Conservation (phyloP, 192 early-diverging fungal species). For the Entomortierella lignicola region DNA sequence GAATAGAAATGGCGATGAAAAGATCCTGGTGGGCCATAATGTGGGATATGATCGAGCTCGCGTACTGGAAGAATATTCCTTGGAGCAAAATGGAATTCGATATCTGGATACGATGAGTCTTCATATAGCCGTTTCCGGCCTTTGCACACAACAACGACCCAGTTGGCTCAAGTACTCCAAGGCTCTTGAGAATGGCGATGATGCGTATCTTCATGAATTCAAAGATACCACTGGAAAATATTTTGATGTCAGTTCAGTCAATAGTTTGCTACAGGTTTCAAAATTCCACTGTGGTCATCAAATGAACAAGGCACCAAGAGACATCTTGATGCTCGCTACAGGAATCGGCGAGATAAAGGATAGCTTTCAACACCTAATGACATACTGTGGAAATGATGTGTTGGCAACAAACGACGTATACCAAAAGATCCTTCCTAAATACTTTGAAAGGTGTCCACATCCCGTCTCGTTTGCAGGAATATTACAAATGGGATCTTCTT, state of each 20-base stretch:
- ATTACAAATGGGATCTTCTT: slow-evolving; percentile 87
- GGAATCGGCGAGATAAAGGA: slow-evolving; percentile 37
- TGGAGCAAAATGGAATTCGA: slow-evolving; percentile 63
- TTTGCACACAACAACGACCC: slow-evolving; percentile 90
- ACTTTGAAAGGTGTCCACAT: slow-evolving; percentile 87
- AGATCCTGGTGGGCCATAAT: slow-evolving; percentile 86
- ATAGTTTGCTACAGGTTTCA: slow-evolving; percentile 82
- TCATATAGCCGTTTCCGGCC: slow-evolving; percentile 88
- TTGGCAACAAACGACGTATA: slow-evolving; percentile 80
- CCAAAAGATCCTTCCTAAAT: slow-evolving; percentile 74
- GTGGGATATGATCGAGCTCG: slow-evolving; percentile 92
- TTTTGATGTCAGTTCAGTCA: slow-evolving; percentile 75
- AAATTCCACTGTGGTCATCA: slow-evolving; percentile 78
- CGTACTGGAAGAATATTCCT: slow-evolving; percentile 85
- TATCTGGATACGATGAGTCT: slow-evolving; percentile 96
- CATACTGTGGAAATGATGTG: slow-evolving; percentile 94
- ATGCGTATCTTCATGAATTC: slow-evolving; percentile 47
- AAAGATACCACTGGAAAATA: slow-evolving; percentile 59
- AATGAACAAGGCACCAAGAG: slow-evolving; percentile 74
- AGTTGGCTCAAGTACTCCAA: slow-evolving; percentile 81
- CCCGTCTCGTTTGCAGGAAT: slow-evolving; percentile 94
- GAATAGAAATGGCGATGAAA: slow-evolving; percentile 28
- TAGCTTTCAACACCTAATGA: slow-evolving; percentile 74
- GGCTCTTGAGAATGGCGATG: slow-evolving; percentile 58
- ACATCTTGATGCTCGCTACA: slow-evolving; percentile 69